Percentiles rank a stretch among this genome's conserved stretches.
phyloP scores from a whole-genome alignment of 305 asterid genomes.

The Fraxinus greggii region DNA sequence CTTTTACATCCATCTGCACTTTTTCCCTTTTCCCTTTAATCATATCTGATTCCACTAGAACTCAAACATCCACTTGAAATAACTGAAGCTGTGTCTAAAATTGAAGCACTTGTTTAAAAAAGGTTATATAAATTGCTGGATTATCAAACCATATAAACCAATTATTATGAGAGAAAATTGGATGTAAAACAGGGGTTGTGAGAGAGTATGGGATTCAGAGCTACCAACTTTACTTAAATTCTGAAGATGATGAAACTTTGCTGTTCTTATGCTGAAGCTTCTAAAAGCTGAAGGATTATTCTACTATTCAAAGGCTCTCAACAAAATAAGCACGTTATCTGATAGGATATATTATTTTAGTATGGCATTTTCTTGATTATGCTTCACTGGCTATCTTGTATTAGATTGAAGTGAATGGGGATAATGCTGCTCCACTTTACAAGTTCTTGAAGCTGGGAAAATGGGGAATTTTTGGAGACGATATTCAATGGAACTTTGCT shows the following conservation, averaged over 20 bases:
- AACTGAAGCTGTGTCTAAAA: not conserved
- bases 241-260: not conserved
- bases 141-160: not conserved
- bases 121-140: not conserved
- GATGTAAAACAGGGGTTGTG: not conserved
- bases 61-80: not conserved
- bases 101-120: not conserved
- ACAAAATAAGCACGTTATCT: constrained; percentile 1
- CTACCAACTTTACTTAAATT: not conserved
- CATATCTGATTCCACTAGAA: not conserved
- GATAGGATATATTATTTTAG: not conserved
- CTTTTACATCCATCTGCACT: not conserved
- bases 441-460: constrained; percentile 73
- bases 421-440: constrained; percentile 58
- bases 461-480: constrained; percentile 76
- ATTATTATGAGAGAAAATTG: not conserved
- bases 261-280: not conserved
- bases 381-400: constrained; percentile 3
- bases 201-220: not conserved
- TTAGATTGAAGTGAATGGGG: constrained; percentile 81
- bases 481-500: constrained; percentile 83
- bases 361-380: not conserved
- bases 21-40: not conserved
- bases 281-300: not conserved
- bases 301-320: not conserved